phyloP scores from a whole-genome alignment of 2,329 filamentous ascomycete genomes.

The Trichoderma endophyticum region DNA sequence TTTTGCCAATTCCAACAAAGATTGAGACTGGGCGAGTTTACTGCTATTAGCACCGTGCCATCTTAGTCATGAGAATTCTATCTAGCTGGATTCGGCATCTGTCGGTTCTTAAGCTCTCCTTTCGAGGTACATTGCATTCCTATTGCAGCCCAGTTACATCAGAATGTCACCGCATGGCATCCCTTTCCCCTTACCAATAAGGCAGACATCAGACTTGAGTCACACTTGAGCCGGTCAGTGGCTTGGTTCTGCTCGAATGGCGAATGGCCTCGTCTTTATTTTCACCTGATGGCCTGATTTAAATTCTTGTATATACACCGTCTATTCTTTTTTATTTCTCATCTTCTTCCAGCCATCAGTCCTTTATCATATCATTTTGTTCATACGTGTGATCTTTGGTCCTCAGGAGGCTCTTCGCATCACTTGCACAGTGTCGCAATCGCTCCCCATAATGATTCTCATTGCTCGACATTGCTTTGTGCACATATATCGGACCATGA shows the following conservation, averaged over 20 bases:
- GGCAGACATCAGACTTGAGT: conserved; percentile 2
- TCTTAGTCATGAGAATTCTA: not conserved
- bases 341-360: not conserved
- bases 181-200: not conserved
- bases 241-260: not conserved
- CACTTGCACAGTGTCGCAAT: not conserved
- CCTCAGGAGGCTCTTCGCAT: not conserved
- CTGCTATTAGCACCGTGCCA: not conserved
- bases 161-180: not conserved
- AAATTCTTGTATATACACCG: not conserved
- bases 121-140: not conserved
- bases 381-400: not conserved
- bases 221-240: conserved; percentile 8
- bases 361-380: not conserved
- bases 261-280: not conserved
- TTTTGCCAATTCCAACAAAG: not conserved
- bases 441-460: conserved; percentile 16
- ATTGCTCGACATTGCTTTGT: not conserved
- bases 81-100: not conserved
- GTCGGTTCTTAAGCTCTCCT: not conserved
- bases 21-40: not conserved
- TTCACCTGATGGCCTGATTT: not conserved
- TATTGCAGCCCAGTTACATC: not conserved
- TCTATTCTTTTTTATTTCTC: not conserved
- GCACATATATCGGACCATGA: not conserved